Evolutionary conservation across 192 early-diverging fungal species (phyloP).

Genomic region (Oehlia diaphana): DNA sequence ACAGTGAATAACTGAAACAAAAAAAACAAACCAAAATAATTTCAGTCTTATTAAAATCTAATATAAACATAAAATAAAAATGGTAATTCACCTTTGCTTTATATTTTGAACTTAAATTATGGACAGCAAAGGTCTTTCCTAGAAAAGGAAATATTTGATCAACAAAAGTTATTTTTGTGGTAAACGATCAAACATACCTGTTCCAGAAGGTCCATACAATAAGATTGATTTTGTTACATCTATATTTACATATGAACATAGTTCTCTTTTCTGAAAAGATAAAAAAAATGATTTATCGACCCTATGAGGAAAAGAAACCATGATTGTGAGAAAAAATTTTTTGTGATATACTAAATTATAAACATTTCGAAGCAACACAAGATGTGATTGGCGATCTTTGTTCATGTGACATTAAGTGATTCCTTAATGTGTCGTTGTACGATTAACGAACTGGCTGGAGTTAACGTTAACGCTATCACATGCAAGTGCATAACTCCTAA

Average conservation of each 20-base stretch:
- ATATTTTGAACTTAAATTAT: constrained; percentile 10
- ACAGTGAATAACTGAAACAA: constrained; percentile 30
- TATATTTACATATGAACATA: constrained; percentile 1
- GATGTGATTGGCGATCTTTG: no score
- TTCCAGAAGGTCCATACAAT: constrained; percentile 30
- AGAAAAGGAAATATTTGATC: background rate
- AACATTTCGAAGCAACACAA: no score
- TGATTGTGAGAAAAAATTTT: background rate
- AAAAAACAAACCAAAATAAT: constrained; percentile 3
- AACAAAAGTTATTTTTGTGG: background rate
- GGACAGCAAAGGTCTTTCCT: background rate
- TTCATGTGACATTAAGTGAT: no score
- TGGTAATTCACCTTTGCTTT: background rate
- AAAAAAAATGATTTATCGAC: constrained; percentile 3
- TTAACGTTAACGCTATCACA: no score
- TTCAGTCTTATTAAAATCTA: background rate
- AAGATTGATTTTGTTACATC: constrained; percentile 20
- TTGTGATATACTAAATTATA: no score
- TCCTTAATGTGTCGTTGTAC: no score
- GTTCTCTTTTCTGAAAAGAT: background rate
- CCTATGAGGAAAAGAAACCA: background rate
- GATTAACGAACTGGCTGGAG: no score
- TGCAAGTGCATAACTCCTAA: no score
- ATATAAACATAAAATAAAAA: background rate
- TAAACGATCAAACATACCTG: background rate